phyloP scores from a whole-genome alignment of 108 stramenopile species.

The Cyclotella kingstonii region DNA sequence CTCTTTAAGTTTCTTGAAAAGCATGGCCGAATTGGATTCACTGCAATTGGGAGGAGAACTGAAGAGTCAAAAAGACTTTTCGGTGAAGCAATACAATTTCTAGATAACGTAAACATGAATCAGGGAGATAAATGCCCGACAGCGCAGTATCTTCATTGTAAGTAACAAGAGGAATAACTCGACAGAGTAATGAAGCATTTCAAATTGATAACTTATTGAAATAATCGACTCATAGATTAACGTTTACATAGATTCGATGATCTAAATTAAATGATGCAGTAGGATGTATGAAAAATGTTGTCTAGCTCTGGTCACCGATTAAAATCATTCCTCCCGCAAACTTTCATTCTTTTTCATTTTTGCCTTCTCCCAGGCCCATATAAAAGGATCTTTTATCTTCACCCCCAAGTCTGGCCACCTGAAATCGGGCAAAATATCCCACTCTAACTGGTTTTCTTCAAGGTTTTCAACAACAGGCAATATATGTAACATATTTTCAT shows the following conservation, averaged over 20 bases:
- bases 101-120: conserved; percentile 12
- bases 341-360: conserved; percentile 23
- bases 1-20: conserved; percentile 27
- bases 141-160: too few relatives aligned
- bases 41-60: conserved; percentile 18
- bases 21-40: conserved; percentile 33
- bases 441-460: conserved; percentile 4
- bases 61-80: conserved; percentile 20
- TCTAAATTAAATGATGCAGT: not conserved
- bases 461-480: conserved; percentile 52
- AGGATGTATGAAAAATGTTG: not conserved
- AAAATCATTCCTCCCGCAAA: not conserved
- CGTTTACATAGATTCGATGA: too few relatives aligned
- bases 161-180: too few relatives aligned
- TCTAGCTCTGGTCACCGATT: not conserved
- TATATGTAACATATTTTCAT: conserved; percentile 65
- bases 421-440: conserved; percentile 65
- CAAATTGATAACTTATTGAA: too few relatives aligned
- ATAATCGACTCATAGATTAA: too few relatives aligned
- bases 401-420: conserved; percentile 61
- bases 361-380: conserved; percentile 7
- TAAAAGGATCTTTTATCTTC: conserved; percentile 29
- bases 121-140: too few relatives aligned
- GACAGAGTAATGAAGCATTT: too few relatives aligned
- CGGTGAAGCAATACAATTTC: conserved; percentile 13